Evolutionary conservation across 2,329 filamentous ascomycete species (phyloP).

Genomic region (Ceratocystis variospora): DNA sequence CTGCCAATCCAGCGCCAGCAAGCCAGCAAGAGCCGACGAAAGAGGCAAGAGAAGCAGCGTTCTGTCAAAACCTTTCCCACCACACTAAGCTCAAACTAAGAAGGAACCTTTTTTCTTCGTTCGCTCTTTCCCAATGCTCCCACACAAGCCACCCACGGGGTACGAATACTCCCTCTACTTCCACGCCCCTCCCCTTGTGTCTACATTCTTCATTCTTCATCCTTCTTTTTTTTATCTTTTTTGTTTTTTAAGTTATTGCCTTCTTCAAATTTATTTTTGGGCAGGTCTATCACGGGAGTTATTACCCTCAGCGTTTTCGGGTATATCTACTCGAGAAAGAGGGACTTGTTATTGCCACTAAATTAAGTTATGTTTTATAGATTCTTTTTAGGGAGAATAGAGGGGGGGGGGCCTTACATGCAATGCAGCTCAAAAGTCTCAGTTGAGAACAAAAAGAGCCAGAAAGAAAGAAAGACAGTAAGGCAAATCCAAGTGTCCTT

Average conservation of each 20-base stretch:
- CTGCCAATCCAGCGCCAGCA: neutral
- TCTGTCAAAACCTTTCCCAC: neutral
- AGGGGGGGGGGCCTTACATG: neutral
- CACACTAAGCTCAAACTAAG: neutral
- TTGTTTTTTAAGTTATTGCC: neutral
- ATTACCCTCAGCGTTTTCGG: neutral
- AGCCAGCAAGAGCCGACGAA: neutral
- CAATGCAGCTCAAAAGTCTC: neutral
- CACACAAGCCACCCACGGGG: neutral
- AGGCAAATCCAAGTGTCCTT: too few relatives aligned
- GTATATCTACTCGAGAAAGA: neutral
- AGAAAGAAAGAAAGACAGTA: too few relatives aligned
- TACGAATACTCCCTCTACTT: neutral
- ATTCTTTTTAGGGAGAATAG: neutral
- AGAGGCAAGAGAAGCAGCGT: neutral
- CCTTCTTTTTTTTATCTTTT: neutral
- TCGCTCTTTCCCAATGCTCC: neutral
- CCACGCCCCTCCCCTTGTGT: neutral
- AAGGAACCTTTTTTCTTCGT: neutral
- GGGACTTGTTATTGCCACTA: neutral
- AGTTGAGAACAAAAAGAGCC: neutral
- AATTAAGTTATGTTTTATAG: neutral
- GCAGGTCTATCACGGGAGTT: neutral
- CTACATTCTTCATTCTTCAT: neutral
- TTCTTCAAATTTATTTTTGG: neutral